Base-by-base conservation (phyloP, 2,329 filamentous ascomycete genomes). In the Botrytis hyacinthi region DNA sequence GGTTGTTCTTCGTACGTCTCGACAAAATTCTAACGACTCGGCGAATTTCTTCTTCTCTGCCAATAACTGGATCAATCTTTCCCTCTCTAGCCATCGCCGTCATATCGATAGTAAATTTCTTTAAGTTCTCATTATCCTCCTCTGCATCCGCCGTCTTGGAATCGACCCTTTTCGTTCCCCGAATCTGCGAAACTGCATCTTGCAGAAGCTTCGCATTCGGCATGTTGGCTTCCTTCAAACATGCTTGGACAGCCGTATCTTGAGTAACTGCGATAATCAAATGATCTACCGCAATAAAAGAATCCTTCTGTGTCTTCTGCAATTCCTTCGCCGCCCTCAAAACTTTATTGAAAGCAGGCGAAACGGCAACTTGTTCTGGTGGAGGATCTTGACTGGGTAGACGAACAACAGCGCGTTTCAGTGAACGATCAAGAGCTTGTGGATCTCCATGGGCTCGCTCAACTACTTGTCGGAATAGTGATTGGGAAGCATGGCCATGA, bases 21-120 rank as follows among this genome's bases (percentile, higher is more conserved):
- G 94, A 97, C 76, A 98, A 86, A 76, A 98, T 98, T 73, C 95
- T 91, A 78, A 98, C 90, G 37, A 97, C 95, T 80, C 95, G 88
- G 80, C 95, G 88, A 79, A 98, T 98, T 82, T 98, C 96, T 81
- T 98, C 95, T 82, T 98, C 95, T 84, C 95, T 90, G 60, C 95
- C 95, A 83, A 98, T 98, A 82, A 98, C 95, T 3, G 95, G 95
- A 82, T 98, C 95, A 73, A 98, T 95, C 84, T 98, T 98, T 82
- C 97, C 97, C 85, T 99, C 96, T 82, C 95, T 89, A 74, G 96
- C 96, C 91, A 98, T 91, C 68, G 93, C 88, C 18, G 96, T 99
- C 94, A 99, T 97, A 83, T 99, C 96, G 80, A 98, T 96, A 73
- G 96, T 98, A 84, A 98, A 99, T 81, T 98, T 99, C 85, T 95